A percentile compares a stretch with the other conserved stretches of the same genome.
phyloP scores from a whole-genome alignment of 306 rosid genomes.

The Astragalus glycyphyllos region DNA sequence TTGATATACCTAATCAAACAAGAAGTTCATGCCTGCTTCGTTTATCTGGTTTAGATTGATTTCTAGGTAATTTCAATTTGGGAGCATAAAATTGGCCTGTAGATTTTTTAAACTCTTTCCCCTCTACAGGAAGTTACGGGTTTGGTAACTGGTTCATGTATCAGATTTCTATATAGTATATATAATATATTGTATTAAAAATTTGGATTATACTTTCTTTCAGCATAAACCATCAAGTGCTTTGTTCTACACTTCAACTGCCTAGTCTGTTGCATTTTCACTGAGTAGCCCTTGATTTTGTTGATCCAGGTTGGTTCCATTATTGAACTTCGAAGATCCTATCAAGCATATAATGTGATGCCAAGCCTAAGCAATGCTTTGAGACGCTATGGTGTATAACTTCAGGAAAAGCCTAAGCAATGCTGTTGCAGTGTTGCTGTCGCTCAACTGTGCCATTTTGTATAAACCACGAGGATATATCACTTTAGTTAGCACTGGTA shows the following conservation, averaged over 20 bases:
- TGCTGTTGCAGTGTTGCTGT: constrained; percentile 3
- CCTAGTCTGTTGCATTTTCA: constrained; percentile 30
- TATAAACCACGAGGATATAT: constrained; percentile 27
- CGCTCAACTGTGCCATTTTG: not conserved
- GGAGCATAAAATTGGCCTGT: constrained; percentile 17
- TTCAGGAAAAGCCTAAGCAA: constrained; percentile 32
- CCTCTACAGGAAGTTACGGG: constrained; percentile 25
- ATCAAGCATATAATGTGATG: constrained; percentile 98
- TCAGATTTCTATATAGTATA: not conserved
- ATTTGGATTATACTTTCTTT: constrained; percentile 20
- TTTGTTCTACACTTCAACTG: constrained; percentile 10
- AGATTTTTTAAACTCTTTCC: constrained; percentile 3
- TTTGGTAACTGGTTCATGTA: constrained; percentile 13
- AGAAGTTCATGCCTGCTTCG: constrained; percentile 29
- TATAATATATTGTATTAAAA: not conserved
- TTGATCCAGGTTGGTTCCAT: constrained; percentile 91
- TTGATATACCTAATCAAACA: not conserved
- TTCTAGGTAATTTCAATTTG: constrained; percentile 19
- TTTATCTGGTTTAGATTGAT: constrained; percentile 22
- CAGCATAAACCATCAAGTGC: constrained; percentile 24
- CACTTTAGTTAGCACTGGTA: constrained; percentile 27
- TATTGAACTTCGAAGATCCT: constrained; percentile 95
- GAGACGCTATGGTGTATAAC: constrained; percentile 84
- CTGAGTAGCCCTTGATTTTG: constrained; percentile 47
- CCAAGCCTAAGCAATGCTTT: constrained; percentile 92